Percentiles rank a stretch among this genome's conserved stretches.
These are phyloP conservation scores for Beta corolliflora DNA, from an alignment of 179 eudicot genomes.

Conservation along the genomic window DNA sequence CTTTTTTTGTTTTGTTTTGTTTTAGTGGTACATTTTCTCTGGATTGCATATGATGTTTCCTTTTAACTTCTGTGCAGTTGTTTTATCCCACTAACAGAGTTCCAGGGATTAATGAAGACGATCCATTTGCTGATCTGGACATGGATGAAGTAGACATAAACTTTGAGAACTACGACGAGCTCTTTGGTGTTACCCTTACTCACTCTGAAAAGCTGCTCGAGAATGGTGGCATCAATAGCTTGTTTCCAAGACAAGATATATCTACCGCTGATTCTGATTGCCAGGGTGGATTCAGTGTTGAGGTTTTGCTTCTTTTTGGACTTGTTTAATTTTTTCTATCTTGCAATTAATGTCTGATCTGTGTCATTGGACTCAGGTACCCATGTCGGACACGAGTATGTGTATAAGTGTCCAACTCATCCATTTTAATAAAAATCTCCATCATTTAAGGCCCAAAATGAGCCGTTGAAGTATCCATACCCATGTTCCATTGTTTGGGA, in stretches of 20 bases:
- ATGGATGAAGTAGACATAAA: conserved; percentile 77
- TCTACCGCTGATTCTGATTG: conserved; percentile 42
- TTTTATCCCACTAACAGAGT: conserved; percentile 46
- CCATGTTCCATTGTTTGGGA: too few relatives aligned
- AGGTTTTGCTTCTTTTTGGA: conserved; percentile 45
- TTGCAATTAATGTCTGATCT: not conserved
- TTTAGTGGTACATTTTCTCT: not conserved
- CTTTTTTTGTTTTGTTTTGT: not conserved
- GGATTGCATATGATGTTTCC: not conserved
- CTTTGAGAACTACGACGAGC: conserved; percentile 88
- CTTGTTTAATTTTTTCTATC: not conserved
- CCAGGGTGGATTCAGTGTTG: conserved; percentile 47
- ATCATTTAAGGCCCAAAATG: too few relatives aligned
- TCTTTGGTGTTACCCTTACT: conserved; percentile 66
- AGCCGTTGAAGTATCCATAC: too few relatives aligned
- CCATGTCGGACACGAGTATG: too few relatives aligned
- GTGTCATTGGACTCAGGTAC: too few relatives aligned
- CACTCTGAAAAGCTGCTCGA: conserved; percentile 75
- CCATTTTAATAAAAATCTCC: too few relatives aligned
- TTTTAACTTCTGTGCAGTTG: conserved; percentile 41
- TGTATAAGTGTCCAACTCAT: too few relatives aligned
- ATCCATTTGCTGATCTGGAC: conserved; percentile 57
- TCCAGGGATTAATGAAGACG: conserved; percentile 45
- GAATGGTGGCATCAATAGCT: conserved; percentile 71
- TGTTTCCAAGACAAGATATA: conserved; percentile 54